phyloP scores from a whole-genome alignment of 768 basidiomycete genomes.

The Strobilomyces dryophilus region DNA sequence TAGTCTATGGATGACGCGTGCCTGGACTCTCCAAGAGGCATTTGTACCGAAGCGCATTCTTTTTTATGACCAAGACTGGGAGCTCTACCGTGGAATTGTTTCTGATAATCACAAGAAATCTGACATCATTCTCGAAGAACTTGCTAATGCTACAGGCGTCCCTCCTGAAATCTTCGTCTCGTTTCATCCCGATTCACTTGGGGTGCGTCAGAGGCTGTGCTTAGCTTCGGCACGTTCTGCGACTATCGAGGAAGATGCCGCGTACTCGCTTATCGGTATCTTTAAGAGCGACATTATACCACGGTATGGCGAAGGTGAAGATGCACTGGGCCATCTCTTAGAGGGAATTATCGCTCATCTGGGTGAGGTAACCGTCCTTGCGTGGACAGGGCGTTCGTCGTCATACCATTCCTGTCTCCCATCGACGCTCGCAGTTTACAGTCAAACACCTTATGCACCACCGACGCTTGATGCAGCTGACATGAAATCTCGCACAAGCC shows the following conservation, averaged over 20 bases:
- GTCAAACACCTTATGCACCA: background rate
- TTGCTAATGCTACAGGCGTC: background rate
- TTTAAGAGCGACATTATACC: background rate
- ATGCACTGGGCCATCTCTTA: background rate
- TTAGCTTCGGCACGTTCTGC: background rate
- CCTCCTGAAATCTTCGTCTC: background rate
- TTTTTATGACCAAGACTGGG: background rate
- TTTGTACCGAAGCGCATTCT: background rate
- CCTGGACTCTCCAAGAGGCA: background rate
- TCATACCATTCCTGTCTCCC: slow-evolving; percentile 1
- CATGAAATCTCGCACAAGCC: background rate
- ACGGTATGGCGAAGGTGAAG: background rate
- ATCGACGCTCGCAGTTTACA: background rate
- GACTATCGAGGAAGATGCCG: background rate
- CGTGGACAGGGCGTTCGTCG: background rate
- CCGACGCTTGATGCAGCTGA: background rate
- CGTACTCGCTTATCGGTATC: background rate
- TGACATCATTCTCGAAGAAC: background rate
- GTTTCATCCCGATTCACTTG: background rate
- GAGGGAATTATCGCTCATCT: background rate
- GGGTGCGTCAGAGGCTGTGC: background rate
- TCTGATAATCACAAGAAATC: background rate
- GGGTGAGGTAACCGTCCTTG: background rate
- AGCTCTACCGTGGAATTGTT: background rate
- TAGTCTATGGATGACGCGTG: slow-evolving; percentile 1